Evolutionary conservation across 148 eudicot species (phyloP).

Genomic region (Pouteria glomerata): DNA sequence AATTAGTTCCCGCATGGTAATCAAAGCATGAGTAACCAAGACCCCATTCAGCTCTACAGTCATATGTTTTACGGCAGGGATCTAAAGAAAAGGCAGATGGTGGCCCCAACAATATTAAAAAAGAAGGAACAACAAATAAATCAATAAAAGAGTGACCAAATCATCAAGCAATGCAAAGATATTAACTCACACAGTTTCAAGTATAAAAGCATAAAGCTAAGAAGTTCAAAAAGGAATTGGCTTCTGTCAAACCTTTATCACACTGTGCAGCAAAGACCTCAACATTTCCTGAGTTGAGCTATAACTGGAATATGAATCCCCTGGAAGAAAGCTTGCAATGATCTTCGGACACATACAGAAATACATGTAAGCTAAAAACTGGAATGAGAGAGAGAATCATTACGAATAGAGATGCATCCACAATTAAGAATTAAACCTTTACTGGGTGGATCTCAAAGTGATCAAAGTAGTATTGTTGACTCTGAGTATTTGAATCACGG

Average conservation of each 20-base stretch:
- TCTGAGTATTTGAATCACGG: constrained; percentile 56
- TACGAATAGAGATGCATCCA: constrained; percentile 1
- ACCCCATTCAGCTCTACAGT: constrained; percentile 95
- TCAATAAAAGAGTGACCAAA: constrained; percentile 1
- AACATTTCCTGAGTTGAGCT: constrained; percentile 83
- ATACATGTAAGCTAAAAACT: constrained; percentile 1
- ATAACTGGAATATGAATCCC: constrained; percentile 73
- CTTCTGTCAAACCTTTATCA: constrained; percentile 64
- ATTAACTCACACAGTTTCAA: neutral
- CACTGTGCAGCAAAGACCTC: constrained; percentile 86
- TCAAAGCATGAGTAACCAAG: constrained; percentile 90
- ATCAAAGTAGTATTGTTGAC: constrained; percentile 92
- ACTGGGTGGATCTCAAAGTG: constrained; percentile 97
- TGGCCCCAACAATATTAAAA: neutral
- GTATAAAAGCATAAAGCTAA: neutral
- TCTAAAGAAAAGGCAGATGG: constrained; percentile 30
- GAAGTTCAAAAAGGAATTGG: neutral
- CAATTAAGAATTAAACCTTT: constrained; percentile 47
- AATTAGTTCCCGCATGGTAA: constrained; percentile 70
- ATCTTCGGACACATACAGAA: constrained; percentile 40
- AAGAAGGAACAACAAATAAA: neutral
- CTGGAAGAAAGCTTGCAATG: constrained; percentile 91
- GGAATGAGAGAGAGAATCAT: constrained; percentile 3
- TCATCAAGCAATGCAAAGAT: neutral
- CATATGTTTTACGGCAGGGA: constrained; percentile 67